Evolutionary conservation across 164 flowering plant genomes (phyloP), one percentile per base, ranked within the genome.

Genomic region (Platanus orientalis): DNA sequence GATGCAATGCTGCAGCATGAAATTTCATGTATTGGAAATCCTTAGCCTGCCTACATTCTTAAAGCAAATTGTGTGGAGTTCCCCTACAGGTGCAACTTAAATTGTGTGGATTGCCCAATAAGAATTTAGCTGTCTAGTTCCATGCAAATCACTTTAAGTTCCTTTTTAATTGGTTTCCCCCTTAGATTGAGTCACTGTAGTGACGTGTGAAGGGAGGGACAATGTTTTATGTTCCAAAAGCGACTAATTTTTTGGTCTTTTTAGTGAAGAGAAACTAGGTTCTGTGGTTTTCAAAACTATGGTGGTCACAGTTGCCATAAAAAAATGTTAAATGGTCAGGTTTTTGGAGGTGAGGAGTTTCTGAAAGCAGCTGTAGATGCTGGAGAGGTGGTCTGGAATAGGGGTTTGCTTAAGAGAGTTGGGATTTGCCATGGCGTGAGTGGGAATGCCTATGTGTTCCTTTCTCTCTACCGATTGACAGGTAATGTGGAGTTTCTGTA

Each of bases 401-500:
- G 94, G 1, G 96, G 97, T 9, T 68, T 89, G 69, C 80, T 91
- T 11, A 89, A 71, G 72, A 79, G 88, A 30, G 96, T 91, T 21
- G 97, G 97, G 4, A 71, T 91, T n/a, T 89, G 96, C 70, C 96
- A 91, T 62, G 97, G 97, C 6, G 74, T 87, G 42, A 88, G 96
- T 63, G 97, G 97, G 28, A 91, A 91, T 60, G 72, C 93, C 0
- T 87, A 89, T 59, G 88, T 83, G n/a, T 91, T 91, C 63, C 92
- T 89, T 14, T 54, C 90, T 2, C 90, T 91, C 0, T 84, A 87
- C 48, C 73, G 73, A 51, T 54, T 83, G 27, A 84, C 94, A 5
- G 88, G 88, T 39, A 72, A 78, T 7, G 60, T 62, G 34, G 69
- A 76, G 73, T 89, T 32, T 61, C 65, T 89, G 50, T 83, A 87